A percentile compares a stretch with the other conserved stretches of the same genome.
phyloP scores from a whole-genome alignment of 2,329 filamentous ascomycete species.

The Talaromyces atroroseus region DNA sequence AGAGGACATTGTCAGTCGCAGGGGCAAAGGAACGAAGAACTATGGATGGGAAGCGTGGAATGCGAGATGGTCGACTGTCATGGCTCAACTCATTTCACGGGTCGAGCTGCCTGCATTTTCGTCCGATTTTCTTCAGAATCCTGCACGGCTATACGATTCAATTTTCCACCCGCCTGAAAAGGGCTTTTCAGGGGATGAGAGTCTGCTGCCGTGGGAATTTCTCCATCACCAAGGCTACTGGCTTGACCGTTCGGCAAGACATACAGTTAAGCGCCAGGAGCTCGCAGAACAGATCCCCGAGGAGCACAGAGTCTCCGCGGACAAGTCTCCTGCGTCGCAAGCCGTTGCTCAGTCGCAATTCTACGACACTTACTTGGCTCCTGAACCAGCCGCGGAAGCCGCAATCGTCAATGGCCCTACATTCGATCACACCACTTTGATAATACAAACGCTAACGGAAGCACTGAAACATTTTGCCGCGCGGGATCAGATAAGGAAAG shows the following conservation, averaged over 20 bases:
- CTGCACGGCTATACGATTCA: slow-evolving; percentile 23
- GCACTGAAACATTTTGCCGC: slow-evolving; percentile 48
- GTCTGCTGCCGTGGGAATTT: slow-evolving; percentile 52
- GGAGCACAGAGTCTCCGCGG: slow-evolving; percentile 53
- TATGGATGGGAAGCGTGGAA: slow-evolving; percentile 97
- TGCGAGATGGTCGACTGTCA: slow-evolving; percentile 61
- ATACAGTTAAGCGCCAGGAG: slow-evolving; percentile 46
- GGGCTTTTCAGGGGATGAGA: slow-evolving; percentile 43
- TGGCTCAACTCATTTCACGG: slow-evolving; percentile 55
- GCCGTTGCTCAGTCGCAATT: slow-evolving; percentile 48
- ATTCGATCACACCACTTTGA: slow-evolving; percentile 49
- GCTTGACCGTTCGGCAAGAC: slow-evolving; percentile 50
- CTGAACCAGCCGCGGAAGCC: slow-evolving; percentile 53
- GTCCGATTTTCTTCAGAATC: slow-evolving; percentile 22
- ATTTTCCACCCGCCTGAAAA: slow-evolving; percentile 50
- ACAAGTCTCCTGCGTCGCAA: slow-evolving; percentile 51
- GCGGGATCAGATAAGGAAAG: slow-evolving; percentile 49
- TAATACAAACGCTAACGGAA: slow-evolving; percentile 44
- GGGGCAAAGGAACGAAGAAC: slow-evolving; percentile 77
- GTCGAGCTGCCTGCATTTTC: slow-evolving; percentile 46
- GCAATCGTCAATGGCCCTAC: slow-evolving; percentile 39
- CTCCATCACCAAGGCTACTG: slow-evolving; percentile 61
- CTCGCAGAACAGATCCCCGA: slow-evolving; percentile 53
- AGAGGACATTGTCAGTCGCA: slow-evolving; percentile 70
- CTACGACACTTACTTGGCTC: slow-evolving; percentile 58